These are phyloP conservation scores for Ophiostoma himal-ulmi DNA, from an alignment of 2,329 filamentous ascomycete genomes.

Conservation along the genomic window DNA sequence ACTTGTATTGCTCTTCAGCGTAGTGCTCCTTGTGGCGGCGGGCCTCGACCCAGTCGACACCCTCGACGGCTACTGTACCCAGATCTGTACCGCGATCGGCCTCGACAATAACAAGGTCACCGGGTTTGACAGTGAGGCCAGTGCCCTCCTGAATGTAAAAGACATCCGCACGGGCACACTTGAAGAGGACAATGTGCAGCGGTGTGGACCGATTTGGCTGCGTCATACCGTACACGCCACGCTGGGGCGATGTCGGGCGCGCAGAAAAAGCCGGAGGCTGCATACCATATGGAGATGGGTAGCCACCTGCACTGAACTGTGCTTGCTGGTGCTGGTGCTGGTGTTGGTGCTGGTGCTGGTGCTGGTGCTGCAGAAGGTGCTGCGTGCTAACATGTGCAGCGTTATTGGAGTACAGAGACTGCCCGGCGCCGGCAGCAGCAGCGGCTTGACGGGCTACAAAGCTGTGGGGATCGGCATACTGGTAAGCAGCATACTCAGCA, in stretches of 20 bases:
- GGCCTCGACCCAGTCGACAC: slow-evolving; percentile 80
- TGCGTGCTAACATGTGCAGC: slow-evolving; percentile 17
- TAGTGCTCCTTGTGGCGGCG: slow-evolving; percentile 87
- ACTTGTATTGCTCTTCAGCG: slow-evolving; percentile 92
- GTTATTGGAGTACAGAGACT: slow-evolving; percentile 18
- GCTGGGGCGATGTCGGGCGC: slow-evolving; percentile 55
- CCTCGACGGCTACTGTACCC: slow-evolving; percentile 83
- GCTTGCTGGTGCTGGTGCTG: slow-evolving; percentile 16
- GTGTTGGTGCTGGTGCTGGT: slow-evolving; percentile 12
- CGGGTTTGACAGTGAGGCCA: slow-evolving; percentile 80
- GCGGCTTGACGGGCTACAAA: slow-evolving; percentile 33
- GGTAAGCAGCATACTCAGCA: slow-evolving; percentile 38
- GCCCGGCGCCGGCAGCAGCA: slow-evolving; percentile 19
- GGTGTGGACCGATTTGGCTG: slow-evolving; percentile 62
- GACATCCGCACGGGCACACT: slow-evolving; percentile 88
- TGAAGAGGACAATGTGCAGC: slow-evolving; percentile 90
- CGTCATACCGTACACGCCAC: slow-evolving; percentile 54
- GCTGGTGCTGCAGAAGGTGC: slow-evolving; percentile 17
- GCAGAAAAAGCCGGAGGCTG: slow-evolving; percentile 42
- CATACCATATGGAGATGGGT: slow-evolving; percentile 43
- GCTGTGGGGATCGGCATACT: slow-evolving; percentile 37
- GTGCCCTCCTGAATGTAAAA: slow-evolving; percentile 97
- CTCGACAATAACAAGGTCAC: slow-evolving; percentile 94
- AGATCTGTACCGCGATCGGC: slow-evolving; percentile 94
- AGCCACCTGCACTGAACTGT: slow-evolving; percentile 34